Evolutionary conservation across 768 basidiomycete genomes (phyloP).

Genomic region (Lactifluus rugatus): DNA sequence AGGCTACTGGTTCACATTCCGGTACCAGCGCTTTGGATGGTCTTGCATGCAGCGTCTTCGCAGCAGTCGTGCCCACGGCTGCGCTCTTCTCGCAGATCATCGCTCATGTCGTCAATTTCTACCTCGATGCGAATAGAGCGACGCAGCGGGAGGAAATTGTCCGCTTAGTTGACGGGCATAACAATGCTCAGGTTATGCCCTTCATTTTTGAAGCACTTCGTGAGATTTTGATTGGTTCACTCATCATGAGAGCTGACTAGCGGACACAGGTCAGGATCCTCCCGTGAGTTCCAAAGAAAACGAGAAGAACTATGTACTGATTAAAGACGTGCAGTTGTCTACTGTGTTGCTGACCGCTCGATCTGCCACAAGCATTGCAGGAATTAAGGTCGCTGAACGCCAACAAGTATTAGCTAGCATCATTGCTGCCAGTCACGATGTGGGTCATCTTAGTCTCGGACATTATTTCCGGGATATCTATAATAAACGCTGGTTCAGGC

Average conservation of each 20-base stretch:
- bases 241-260: background rate
- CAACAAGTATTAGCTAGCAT: constrained; percentile 19
- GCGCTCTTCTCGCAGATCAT: constrained; percentile 47
- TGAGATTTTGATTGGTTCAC: background rate
- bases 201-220: constrained; percentile 19
- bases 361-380: constrained; percentile 7
- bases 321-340: constrained; percentile 4
- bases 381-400: constrained; percentile 8
- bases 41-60: constrained; percentile 42
- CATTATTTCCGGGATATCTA: background rate
- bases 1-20: background rate
- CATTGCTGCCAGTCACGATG: constrained; percentile 19
- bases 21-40: constrained; percentile 25
- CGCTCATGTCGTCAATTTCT: constrained; percentile 51
- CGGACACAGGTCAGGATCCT: constrained; percentile 15
- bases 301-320: background rate
- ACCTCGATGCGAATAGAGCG: constrained; percentile 28
- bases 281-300: constrained; percentile 8
- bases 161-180: background rate
- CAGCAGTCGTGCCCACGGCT: constrained; percentile 46
- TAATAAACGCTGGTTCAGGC: background rate
- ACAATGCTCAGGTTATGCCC: constrained; percentile 5
- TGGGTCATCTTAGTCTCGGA: background rate
- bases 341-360: constrained; percentile 7
- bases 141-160: background rate